A percentile compares a stretch with the other conserved stretches of the same genome.
Evolutionary conservation across 768 basidiomycete genomes (phyloP).

Genomic region (Boletales sp.): DNA sequence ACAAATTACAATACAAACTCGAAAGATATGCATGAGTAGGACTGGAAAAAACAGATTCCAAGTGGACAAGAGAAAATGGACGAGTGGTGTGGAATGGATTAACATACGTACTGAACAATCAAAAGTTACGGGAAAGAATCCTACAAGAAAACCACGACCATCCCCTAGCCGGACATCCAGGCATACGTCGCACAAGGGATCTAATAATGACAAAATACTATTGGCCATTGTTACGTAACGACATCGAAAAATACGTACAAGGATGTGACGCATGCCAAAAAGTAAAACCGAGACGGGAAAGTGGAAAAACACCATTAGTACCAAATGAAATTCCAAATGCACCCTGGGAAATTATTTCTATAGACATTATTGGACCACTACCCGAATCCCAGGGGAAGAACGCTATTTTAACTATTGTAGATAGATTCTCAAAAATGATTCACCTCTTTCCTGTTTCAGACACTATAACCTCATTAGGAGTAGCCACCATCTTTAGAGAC

Average conservation of each 20-base stretch:
- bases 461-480: no score
- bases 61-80: no score
- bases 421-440: background rate
- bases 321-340: background rate
- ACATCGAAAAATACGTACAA: background rate
- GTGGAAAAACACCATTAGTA: background rate
- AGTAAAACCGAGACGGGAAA: background rate
- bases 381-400: background rate
- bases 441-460: background rate
- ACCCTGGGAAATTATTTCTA: background rate
- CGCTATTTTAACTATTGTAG: background rate
- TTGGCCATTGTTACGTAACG: background rate
- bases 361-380: background rate
- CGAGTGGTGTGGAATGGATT: no score
- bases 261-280: background rate
- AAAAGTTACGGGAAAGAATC: background rate
- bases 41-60: no score
- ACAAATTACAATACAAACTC: no score
- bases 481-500: no score
- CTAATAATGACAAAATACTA: no score
- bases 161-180: slow-evolving; percentile 9
- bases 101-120: background rate
- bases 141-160: background rate
- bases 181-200: slow-evolving; percentile 10
- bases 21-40: no score